phyloP scores from a whole-genome alignment of 331 rosid genomes.

The Malus hybrid region DNA sequence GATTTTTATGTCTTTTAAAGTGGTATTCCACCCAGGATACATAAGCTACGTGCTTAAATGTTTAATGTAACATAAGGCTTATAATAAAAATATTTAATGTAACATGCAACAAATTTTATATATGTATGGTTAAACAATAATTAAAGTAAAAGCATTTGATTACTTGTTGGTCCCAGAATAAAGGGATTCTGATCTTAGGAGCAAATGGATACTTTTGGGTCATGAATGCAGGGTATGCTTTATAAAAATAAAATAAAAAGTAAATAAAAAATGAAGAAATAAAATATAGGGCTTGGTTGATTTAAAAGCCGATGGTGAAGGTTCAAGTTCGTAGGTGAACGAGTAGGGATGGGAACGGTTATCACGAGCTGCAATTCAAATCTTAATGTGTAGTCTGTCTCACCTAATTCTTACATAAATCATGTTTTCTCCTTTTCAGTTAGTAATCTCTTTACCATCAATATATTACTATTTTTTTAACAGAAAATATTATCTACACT shows the following conservation, averaged over 20 bases:
- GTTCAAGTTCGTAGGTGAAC: neutral
- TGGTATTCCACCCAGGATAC: too few species aligned
- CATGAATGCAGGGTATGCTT: neutral
- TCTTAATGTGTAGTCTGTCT: neutral
- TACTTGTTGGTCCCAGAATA: neutral
- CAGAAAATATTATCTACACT: too few species aligned
- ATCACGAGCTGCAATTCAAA: too few species aligned
- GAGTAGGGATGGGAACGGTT: too few species aligned
- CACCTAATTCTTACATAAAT: too few species aligned
- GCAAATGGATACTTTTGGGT: neutral
- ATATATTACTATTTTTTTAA: too few species aligned
- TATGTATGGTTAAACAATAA: neutral
- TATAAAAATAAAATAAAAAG: neutral
- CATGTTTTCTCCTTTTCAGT: neutral
- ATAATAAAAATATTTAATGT: neutral
- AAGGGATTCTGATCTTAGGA: neutral
- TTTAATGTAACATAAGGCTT: neutral
- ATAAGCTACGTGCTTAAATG: neutral
- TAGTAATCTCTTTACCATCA: neutral
- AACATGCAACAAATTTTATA: neutral
- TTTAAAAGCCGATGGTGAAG: constrained; percentile 32
- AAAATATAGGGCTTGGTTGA: constrained; percentile 11
- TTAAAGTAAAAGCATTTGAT: neutral
- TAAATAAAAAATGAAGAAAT: neutral
- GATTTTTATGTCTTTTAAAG: too few species aligned